Base-by-base conservation (phyloP, 805 yeast genomes). In the Metschnikowia henanensis region DNA sequence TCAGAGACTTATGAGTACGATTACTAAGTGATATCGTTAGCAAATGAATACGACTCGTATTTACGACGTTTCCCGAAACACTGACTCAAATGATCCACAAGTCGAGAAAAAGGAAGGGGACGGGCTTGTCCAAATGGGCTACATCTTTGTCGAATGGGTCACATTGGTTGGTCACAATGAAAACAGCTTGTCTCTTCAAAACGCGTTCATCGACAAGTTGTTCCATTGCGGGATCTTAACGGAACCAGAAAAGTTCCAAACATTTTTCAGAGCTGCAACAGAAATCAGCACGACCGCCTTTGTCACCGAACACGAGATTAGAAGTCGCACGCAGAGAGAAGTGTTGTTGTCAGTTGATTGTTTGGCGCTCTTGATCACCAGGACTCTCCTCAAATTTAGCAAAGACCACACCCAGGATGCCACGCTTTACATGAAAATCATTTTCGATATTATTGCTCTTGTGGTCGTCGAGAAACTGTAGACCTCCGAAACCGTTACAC, bases 81-180 rank as follows among this genome's bases (percentile, higher is more conserved):
- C n/a, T n/a, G n/a, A n/a, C n/a, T n/a, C n/a, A n/a, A n/a, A n/a
- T n/a, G n/a, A n/a, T n/a, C n/a, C n/a, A n/a, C n/a, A n/a, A n/a
- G 41, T 41, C 6, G 57, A 53, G 22, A 43, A 25, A 18, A 46
- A 31, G 12, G 47, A 49, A 16, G 50, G 50, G 2, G 46, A 48
- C 12, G 61, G 75, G 30, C 77, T 73, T 49, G 87, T 81, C 39
- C 85, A 81, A 55, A 75, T 83, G 73, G 83, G 83, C 5, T 81
- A 86, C 53, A 73, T 94, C 0, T 94, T 91, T 62, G 83, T 90
- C 25, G 99, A 94, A 65, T 94, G 99, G 99, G 83, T 86, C 30
- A 84, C 88, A 46, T 70, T 94, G 18, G 63, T 83, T 29, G 90
- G 87, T 57, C 84, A 84, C 53, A 83, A 86, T 8, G 77, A 77